Percentiles rank a stretch among this genome's conserved stretches.
Conservation (phyloP, 139 green algal genomes). For the Chlamydomonas sp. region DNA sequence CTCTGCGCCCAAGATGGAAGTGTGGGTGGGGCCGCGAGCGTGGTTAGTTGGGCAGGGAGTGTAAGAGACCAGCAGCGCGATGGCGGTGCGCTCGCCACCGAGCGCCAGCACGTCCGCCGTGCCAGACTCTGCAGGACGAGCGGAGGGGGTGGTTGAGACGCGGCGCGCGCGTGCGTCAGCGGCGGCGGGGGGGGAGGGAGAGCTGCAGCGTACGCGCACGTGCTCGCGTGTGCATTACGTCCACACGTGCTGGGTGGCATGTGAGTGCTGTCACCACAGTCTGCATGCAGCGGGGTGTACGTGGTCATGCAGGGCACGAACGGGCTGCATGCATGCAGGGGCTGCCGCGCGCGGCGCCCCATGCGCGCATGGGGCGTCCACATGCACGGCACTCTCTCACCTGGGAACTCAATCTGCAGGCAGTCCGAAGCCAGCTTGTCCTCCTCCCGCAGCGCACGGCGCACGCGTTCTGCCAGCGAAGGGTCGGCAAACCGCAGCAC, state of each 20-base stretch:
- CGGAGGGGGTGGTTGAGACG: too few relatives aligned
- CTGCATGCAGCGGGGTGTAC: too few relatives aligned
- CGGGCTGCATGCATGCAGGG: neutral
- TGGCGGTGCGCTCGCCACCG: neutral
- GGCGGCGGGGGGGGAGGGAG: too few relatives aligned
- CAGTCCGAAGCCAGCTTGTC: neutral
- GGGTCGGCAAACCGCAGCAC: slow-evolving; percentile 5
- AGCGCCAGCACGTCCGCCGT: too few relatives aligned
- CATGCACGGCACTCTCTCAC: slow-evolving; percentile 3
- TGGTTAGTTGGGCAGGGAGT: neutral
- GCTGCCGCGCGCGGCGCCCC: neutral
- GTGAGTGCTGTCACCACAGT: too few relatives aligned
- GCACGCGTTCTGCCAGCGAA: neutral
- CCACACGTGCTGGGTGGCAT: too few relatives aligned
- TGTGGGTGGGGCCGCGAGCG: neutral
- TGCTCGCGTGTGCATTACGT: too few relatives aligned
- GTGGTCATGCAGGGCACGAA: too few relatives aligned
- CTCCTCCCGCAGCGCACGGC: slow-evolving; percentile 2
- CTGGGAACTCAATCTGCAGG: neutral
- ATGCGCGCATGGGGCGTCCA: neutral
- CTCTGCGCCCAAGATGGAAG: slow-evolving; percentile 14
- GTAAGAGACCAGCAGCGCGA: neutral
- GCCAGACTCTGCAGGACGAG: too few relatives aligned
- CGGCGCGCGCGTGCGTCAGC: too few relatives aligned
- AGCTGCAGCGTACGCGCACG: too few relatives aligned